These are phyloP conservation scores for Penicillium sp. DNA, from an alignment of 2,329 filamentous ascomycete species.

Conservation along the genomic window DNA sequence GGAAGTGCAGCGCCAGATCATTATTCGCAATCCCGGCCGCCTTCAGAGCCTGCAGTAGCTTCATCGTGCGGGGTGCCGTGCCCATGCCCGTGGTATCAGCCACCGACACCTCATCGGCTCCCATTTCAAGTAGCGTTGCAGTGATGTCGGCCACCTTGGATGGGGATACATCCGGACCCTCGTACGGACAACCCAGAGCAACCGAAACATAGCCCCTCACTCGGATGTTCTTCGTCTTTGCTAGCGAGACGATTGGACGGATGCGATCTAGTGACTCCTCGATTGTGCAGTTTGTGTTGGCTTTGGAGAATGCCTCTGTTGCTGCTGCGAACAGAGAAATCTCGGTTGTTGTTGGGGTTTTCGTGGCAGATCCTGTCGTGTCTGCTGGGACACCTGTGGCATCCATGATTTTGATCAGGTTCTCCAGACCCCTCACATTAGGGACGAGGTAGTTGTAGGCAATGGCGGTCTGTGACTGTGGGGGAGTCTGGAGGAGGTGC, in stretches of 20 bases:
- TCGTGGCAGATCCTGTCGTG: constrained; percentile 21
- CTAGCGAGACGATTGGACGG: constrained; percentile 49
- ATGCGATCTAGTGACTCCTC: constrained; percentile 53
- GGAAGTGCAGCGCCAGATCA: constrained; percentile 57
- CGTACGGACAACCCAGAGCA: constrained; percentile 57
- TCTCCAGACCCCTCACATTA: constrained; percentile 54
- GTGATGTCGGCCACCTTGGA: constrained; percentile 55
- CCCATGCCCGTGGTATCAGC: constrained; percentile 62
- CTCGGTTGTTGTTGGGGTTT: constrained; percentile 39
- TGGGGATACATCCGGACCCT: constrained; percentile 54
- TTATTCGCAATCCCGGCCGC: constrained; percentile 52
- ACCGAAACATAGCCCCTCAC: constrained; percentile 59
- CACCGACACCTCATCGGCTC: constrained; percentile 56
- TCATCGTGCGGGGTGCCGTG: constrained; percentile 53
- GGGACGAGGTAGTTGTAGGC: constrained; percentile 60
- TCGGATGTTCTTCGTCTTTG: constrained; percentile 48
- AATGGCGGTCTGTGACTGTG: constrained; percentile 43
- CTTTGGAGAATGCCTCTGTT: constrained; percentile 56
- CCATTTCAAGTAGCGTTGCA: constrained; percentile 54
- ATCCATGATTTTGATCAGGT: constrained; percentile 48
- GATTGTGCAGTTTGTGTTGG: constrained; percentile 59
- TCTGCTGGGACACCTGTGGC: constrained; percentile 30
- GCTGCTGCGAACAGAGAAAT: constrained; percentile 58
- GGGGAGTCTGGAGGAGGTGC: constrained; percentile 46
- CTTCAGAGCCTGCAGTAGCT: constrained; percentile 50